Percentiles rank a stretch among this genome's conserved stretches.
These are phyloP conservation scores for Cyberlindnera samutprakarnensis DNA, from an alignment of 805 yeast genomes.

Conservation along the genomic window DNA sequence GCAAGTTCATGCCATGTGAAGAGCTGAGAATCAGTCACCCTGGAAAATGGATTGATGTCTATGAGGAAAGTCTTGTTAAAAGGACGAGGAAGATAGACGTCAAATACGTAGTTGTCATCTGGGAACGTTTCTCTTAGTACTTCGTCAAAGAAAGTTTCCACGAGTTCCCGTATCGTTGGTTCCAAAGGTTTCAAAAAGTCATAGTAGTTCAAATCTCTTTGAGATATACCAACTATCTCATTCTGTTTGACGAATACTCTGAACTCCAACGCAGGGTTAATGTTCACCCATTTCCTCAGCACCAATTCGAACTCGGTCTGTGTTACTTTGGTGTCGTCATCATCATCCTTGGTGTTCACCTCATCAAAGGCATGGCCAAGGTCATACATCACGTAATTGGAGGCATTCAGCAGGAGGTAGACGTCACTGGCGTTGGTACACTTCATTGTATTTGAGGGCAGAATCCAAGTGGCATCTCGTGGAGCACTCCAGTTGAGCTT, in stretches of 20 bases:
- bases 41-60: conserved; percentile 81
- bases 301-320: conserved; percentile 52
- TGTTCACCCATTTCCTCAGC: conserved; percentile 70
- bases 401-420: conserved; percentile 74
- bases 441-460: conserved; percentile 65
- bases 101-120: conserved; percentile 57
- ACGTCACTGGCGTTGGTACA: conserved; percentile 70
- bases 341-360: conserved; percentile 27
- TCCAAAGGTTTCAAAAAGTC: conserved; percentile 51
- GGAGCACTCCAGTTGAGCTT: conserved; percentile 98
- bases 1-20: conserved; percentile 81
- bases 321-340: conserved; percentile 31
- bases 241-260: conserved; percentile 71
- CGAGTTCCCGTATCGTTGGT: conserved; percentile 37
- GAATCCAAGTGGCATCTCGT: conserved; percentile 88
- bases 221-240: conserved; percentile 65
- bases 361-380: conserved; percentile 62
- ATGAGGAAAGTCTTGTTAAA: conserved; percentile 56
- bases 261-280: conserved; percentile 90
- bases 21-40: conserved; percentile 70
- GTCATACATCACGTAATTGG: conserved; percentile 85
- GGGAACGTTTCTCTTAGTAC: conserved; percentile 42
- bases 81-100: conserved; percentile 77
- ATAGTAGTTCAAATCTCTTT: conserved; percentile 81
- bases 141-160: conserved; percentile 49